Base-by-base conservation (phyloP, 2,329 filamentous ascomycete species). In the Dichotomopilus funicola region DNA sequence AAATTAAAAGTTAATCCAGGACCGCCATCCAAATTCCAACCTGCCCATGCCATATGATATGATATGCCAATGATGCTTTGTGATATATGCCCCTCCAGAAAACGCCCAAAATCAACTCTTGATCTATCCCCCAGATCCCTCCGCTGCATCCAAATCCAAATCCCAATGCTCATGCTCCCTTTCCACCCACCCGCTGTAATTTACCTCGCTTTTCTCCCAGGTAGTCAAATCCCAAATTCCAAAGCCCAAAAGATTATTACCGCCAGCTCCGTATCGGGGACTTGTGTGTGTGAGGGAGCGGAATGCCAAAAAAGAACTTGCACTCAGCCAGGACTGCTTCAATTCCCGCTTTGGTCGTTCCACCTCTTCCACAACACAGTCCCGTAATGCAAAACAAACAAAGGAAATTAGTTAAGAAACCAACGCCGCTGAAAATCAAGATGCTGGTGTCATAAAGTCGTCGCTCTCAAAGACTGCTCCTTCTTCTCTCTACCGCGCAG, bases 401-500 rank as follows among this genome's bases (percentile, higher is more conserved):
- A 42, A 49, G 31, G 35, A 38, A 38, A 38, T 7, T 38, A 38
- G n/a, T n/a, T 12, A 38, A 38, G 37, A 38, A 8, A 38, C 8
- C 12, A 42, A 42, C 12, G 40, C 5, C 5, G 12, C 6, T 31
- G 13, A 51, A 43, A 44, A 36, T 31, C 36, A 19, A 27, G 19
- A 4, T 27, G 34, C 46, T 38, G n/a, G 37, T 36, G 12, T 48
- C 51, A 40, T 47, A 19, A n/a, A 36, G 35, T 53, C 50, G 40
- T 52, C 0, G 7, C 34, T 33, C 7, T 13, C 51, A 8, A 19
- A 19, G 5, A 7, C 10, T 9, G 8, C 12, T n/a, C 9, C 40
- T 11, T 11, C 2, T 8, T 6, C 33, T 13, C 13, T 13, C 38
- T 12, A 53, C 12, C 55, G 33, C 19, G 34, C 73, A 9, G 50